Conservation (phyloP, 805 yeast species). For the Saccharomycopsis synnaedendra region DNA sequence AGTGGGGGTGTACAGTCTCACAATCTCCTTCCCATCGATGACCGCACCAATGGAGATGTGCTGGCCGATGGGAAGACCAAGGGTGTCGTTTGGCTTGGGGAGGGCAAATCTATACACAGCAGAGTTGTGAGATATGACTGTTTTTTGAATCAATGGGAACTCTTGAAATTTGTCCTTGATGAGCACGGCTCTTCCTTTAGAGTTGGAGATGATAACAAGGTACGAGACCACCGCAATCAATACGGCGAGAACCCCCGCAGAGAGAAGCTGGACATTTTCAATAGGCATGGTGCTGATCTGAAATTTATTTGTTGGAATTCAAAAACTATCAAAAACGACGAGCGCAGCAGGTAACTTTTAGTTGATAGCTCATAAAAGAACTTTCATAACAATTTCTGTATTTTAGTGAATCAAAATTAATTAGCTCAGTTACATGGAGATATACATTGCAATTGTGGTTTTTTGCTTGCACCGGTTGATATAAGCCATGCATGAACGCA, state of each 20-base stretch:
- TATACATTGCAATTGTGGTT: too few species aligned
- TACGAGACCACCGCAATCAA: slow-evolving; percentile 16
- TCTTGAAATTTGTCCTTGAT: slow-evolving; percentile 57
- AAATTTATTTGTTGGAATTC: too few species aligned
- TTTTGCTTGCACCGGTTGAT: too few species aligned
- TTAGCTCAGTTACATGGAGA: too few species aligned
- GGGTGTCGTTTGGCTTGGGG: slow-evolving; percentile 58
- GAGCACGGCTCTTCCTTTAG: slow-evolving; percentile 40
- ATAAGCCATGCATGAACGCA: too few species aligned
- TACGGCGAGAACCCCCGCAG: slow-evolving; percentile 9
- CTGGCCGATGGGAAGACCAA: slow-evolving; percentile 92
- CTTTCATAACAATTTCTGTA: too few species aligned
- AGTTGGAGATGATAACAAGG: slow-evolving; percentile 21
- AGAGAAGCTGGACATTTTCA: slow-evolving; percentile 12
- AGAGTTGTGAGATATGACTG: slow-evolving; percentile 67
- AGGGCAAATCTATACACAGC: slow-evolving; percentile 76
- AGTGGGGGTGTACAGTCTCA: slow-evolving; percentile 85
- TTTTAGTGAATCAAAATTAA: too few species aligned
- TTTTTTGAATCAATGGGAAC: slow-evolving; percentile 73
- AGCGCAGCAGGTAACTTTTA: too few species aligned
- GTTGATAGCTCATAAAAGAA: too few species aligned
- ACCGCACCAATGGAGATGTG: slow-evolving; percentile 73
- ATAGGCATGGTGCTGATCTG: slow-evolving; percentile 1
- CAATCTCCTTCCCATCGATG: slow-evolving; percentile 68
- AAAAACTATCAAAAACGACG: too few species aligned